A percentile compares a stretch with the other conserved stretches of the same genome.
These are phyloP conservation scores for Scutellaria baicalensis DNA, from an alignment of 257 asterid genomes.

Conservation along the genomic window DNA sequence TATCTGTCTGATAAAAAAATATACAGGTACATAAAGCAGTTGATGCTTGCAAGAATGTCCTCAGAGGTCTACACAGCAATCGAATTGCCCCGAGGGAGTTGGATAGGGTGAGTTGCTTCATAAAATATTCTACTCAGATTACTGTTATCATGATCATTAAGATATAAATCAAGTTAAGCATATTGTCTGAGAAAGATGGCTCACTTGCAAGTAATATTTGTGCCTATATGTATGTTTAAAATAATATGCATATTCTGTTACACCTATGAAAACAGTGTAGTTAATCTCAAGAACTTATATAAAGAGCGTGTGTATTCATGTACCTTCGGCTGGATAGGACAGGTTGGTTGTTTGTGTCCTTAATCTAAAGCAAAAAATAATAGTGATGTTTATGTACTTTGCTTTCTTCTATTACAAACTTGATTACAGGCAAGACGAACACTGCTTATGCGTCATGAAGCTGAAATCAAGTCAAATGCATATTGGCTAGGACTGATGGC, in stretches of 20 bases:
- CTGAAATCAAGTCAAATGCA: constrained; percentile 93
- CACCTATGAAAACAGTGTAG: too few species aligned
- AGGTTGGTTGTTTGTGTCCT: not conserved
- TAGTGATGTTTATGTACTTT: not conserved
- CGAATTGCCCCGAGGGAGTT: constrained; percentile 84
- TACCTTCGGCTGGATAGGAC: not conserved
- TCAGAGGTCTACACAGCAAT: constrained; percentile 76
- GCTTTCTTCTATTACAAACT: not conserved
- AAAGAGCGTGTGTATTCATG: not conserved
- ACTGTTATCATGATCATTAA: not conserved
- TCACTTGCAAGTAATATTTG: too few species aligned
- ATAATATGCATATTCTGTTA: too few species aligned
- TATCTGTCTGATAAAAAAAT: constrained; percentile 5
- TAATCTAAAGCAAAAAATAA: not conserved
- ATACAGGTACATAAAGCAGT: constrained; percentile 97
- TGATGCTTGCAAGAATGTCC: constrained; percentile 98
- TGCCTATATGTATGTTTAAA: too few species aligned
- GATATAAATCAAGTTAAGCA: too few species aligned
- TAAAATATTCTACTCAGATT: not conserved
- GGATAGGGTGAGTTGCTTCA: constrained; percentile 76
- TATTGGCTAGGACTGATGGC: constrained; percentile 98
- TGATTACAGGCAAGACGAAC: constrained; percentile 80
- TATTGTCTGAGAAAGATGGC: too few species aligned
- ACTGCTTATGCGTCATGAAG: constrained; percentile 96
- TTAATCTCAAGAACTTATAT: too few species aligned